Evolutionary conservation across 306 rosid genomes (phyloP).

Genomic region (Vigna mungo): DNA sequence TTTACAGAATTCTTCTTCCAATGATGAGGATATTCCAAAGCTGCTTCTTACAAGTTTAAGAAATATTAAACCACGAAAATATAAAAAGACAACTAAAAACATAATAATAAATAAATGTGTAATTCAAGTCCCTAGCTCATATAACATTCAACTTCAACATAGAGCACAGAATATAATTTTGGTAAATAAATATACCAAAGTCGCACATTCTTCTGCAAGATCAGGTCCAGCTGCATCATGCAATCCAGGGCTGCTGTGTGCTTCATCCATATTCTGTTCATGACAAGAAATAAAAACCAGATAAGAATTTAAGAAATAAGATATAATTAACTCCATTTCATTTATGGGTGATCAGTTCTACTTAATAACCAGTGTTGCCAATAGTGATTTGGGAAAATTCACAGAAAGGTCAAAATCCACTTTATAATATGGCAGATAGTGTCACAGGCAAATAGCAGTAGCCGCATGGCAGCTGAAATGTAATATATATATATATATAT

Average conservation of each 20-base stretch:
- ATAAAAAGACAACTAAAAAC: slow-evolving; percentile 9
- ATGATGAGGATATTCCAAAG: slow-evolving; percentile 33
- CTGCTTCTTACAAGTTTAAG: slow-evolving; percentile 19
- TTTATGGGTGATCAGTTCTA: slow-evolving; percentile 25
- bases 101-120: slow-evolving; percentile 16
- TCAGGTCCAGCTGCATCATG: slow-evolving; percentile 99
- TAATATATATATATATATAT: no score
- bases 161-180: slow-evolving; percentile 19
- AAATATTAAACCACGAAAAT: slow-evolving; percentile 33
- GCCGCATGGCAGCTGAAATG: no score
- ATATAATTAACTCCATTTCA: slow-evolving; percentile 5
- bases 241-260: slow-evolving; percentile 93
- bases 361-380: slow-evolving; percentile 19
- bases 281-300: slow-evolving; percentile 41
- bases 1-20: slow-evolving; percentile 28
- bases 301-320: slow-evolving; percentile 42
- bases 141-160: slow-evolving; percentile 5
- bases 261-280: slow-evolving; percentile 90
- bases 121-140: slow-evolving; percentile 31
- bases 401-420: no score
- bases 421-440: no score
- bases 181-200: slow-evolving; percentile 66
- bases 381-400: no score
- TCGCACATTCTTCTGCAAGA: slow-evolving; percentile 93
- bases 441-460: no score